Percentiles rank a stretch among this genome's conserved stretches.
Evolutionary conservation across 805 yeast genomes (phyloP).

Genomic region (Candida schatavii): DNA sequence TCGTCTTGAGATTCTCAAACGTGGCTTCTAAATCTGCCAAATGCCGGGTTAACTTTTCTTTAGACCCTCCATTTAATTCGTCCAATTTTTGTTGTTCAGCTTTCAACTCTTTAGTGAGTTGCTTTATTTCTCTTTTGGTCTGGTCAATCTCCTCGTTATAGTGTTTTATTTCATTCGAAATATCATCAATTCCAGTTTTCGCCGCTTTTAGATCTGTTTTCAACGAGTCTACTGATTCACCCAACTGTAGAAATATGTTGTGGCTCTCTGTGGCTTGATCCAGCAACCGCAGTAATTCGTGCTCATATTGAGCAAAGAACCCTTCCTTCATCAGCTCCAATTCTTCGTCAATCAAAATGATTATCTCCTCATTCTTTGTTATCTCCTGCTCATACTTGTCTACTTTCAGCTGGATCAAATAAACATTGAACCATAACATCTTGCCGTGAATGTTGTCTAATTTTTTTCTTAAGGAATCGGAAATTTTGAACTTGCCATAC

Average conservation of each 20-base stretch:
- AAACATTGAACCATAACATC: slow-evolving; percentile 41
- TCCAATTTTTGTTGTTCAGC: slow-evolving; percentile 40
- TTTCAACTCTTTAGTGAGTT: slow-evolving; percentile 19
- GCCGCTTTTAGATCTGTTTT: slow-evolving; percentile 7
- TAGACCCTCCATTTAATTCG: slow-evolving; percentile 42
- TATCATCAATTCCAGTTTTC: slow-evolving; percentile 15
- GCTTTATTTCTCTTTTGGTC: slow-evolving; percentile 16
- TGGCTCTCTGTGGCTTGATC: slow-evolving; percentile 12
- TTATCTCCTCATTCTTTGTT: slow-evolving; percentile 7
- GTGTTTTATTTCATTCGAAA: slow-evolving; percentile 19
- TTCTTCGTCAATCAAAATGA: slow-evolving; percentile 18
- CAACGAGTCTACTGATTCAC: slow-evolving; percentile 6
- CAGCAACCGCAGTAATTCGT: slow-evolving; percentile 14
- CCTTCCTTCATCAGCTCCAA: slow-evolving; percentile 14
- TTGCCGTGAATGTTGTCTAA: slow-evolving; percentile 37
- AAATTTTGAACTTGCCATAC: slow-evolving; percentile 32
- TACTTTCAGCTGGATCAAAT: slow-evolving; percentile 25
- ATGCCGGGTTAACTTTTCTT: slow-evolving; percentile 25
- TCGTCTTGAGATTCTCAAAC: slow-evolving; percentile 21
- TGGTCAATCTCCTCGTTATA: slow-evolving; percentile 18
- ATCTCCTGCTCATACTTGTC: slow-evolving; percentile 9
- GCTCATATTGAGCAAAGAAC: slow-evolving; percentile 10
- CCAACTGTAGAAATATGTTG: slow-evolving; percentile 11
- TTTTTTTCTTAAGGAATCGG: slow-evolving; percentile 31
- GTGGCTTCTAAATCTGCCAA: slow-evolving; percentile 15